Evolutionary conservation across 2,329 filamentous ascomycete species (phyloP).

Genomic region (Fulvia fulva): DNA sequence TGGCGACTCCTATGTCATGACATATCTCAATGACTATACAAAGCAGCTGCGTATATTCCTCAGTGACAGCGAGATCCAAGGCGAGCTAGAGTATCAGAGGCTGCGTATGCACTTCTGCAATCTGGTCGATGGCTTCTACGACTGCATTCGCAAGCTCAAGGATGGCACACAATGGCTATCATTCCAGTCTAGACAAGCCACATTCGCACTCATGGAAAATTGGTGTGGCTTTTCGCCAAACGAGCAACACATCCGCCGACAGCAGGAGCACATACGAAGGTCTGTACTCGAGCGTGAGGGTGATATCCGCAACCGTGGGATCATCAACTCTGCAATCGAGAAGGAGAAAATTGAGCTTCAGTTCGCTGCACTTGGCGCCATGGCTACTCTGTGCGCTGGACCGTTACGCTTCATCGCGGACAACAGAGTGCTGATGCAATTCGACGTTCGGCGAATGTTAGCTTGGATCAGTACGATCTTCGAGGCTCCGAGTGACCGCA

Average conservation of each 20-base stretch:
- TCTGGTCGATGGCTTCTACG: conserved; percentile 86
- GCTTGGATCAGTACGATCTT: conserved; percentile 96
- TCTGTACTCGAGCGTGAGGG: conserved; percentile 75
- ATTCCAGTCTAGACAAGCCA: conserved; percentile 91
- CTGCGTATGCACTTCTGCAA: conserved; percentile 91
- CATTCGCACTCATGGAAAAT: conserved; percentile 95
- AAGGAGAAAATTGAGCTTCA: conserved; percentile 93
- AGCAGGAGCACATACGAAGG: conserved; percentile 83
- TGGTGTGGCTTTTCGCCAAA: conserved; percentile 98
- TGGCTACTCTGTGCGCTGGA: conserved; percentile 82
- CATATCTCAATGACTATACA: conserved; percentile 82
- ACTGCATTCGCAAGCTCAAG: conserved; percentile 79
- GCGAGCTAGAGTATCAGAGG: conserved; percentile 90
- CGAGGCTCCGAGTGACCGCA: conserved; percentile 82
- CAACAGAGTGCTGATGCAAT: conserved; percentile 80
- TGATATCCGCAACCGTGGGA: conserved; percentile 68
- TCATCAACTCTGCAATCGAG: conserved; percentile 83
- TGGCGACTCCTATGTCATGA: conserved; percentile 76
- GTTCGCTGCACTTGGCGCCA: conserved; percentile 86
- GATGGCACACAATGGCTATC: conserved; percentile 94
- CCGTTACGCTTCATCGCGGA: conserved; percentile 86
- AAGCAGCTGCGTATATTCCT: conserved; percentile 91
- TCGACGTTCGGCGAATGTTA: conserved; percentile 88
- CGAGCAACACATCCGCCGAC: conserved; percentile 71
- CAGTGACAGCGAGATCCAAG: conserved; percentile 90